Percentiles rank a stretch among this genome's conserved stretches.
phyloP scores from a whole-genome alignment of 805 yeast species.

The Candida railenensis region DNA sequence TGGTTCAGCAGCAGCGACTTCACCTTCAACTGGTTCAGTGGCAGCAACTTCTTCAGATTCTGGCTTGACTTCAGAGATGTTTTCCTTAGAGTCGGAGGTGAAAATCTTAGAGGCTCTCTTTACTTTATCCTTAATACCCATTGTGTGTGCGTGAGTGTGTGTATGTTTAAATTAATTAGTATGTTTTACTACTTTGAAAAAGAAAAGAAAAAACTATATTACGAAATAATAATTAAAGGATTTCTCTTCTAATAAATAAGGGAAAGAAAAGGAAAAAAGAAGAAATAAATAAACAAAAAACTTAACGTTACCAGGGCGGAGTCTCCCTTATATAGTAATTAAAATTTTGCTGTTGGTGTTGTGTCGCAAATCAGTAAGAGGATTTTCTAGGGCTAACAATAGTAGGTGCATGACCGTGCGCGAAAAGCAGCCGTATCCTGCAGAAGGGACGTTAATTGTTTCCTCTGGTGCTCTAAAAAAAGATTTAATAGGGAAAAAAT shows the following conservation, averaged over 20 bases:
- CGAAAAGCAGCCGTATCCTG: slow-evolving; percentile 6
- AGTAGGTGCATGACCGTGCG: slow-evolving; percentile 4
- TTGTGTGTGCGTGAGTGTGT: slow-evolving; percentile 9
- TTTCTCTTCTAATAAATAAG: not conserved
- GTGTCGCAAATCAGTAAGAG: not conserved
- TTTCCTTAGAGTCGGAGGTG: slow-evolving; percentile 12
- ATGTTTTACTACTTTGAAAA: too few relatives aligned
- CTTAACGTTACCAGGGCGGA: not conserved
- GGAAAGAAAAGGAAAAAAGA: not conserved
- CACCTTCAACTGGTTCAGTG: slow-evolving; percentile 6
- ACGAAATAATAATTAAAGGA: not conserved
- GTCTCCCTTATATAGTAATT: not conserved
- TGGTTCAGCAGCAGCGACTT: slow-evolving; percentile 7
- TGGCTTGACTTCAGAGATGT: slow-evolving; percentile 8
- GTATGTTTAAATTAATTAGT: not conserved
- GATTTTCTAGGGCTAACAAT: not conserved
- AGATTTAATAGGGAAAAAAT: not conserved
- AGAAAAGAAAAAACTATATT: not conserved
- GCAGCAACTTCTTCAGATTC: slow-evolving; percentile 8
- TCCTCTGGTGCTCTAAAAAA: not conserved
- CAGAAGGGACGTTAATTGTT: slow-evolving; percentile 1
- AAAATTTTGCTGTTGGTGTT: not conserved
- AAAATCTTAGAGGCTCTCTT: slow-evolving; percentile 39
- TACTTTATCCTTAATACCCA: slow-evolving; percentile 39
- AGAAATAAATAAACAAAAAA: not conserved